Base-by-base conservation (phyloP, 2,329 filamentous ascomycete genomes). In the Stagonosporopsis chrysanthemi region DNA sequence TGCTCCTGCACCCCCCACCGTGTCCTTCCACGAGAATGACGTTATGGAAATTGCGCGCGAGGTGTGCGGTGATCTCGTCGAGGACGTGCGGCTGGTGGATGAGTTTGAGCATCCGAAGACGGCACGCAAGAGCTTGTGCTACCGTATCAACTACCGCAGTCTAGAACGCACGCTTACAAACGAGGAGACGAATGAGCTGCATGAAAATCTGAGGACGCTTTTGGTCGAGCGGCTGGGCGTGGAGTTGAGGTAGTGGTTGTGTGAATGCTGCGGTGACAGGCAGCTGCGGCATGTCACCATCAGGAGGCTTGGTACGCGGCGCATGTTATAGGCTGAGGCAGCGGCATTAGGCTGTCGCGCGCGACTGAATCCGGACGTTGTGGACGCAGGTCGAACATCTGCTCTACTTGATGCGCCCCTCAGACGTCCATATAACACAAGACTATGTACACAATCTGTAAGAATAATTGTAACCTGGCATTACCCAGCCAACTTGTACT, bases 41-140 rank as follows among this genome's bases (percentile, higher is more conserved):
- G 82, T 98, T 48, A 98, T 98, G 94, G 95, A 98, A 78, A 85
- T 97, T 54, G 90, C 97, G 17, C 88, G 95, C 64, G 88, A 88
- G 65, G 83, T 94, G 43, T 91, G 87, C 9, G 93, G 92, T 47
- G 90, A 96, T 74, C 78, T 88, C 22, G 92, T 95, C 33, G 95
- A 99, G 78, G 92, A 97, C 75, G 94, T 98, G 47, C 83, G 81
- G 60, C 82, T 96, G 26, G 86, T 91, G 49, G 95, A 98, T 77
- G 86, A 91, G 73, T 99, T 98, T 76, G 87, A 85, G 44, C 92
- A 98, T 77, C 92, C 93, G 35, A 92, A 90, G 79, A 93, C 90
- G 19, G 88, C 89, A 4, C 83, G 90, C 65, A 89, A 85, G 79
- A 97, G 93, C 79, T 78, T 95, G 80, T 96, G 92, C 78, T 99